Evolutionary conservation across 768 basidiomycete genomes (phyloP).

Genomic region (Tulasnella sp.): DNA sequence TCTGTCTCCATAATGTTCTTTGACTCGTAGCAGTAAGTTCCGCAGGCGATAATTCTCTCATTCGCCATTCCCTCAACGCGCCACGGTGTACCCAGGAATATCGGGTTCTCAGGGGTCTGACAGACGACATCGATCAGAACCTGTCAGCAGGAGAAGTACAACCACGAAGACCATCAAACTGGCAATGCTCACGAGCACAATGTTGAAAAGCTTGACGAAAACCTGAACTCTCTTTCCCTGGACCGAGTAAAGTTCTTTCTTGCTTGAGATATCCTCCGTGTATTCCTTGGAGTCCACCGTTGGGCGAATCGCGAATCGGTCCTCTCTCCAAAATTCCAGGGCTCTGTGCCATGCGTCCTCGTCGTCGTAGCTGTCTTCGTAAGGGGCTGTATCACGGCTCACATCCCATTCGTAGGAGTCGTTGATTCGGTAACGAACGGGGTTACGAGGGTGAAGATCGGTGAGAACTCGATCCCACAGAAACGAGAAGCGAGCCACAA

Average conservation of each 20-base stretch:
- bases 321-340: background rate
- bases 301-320: background rate
- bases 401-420: background rate
- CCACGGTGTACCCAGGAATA: slow-evolving; percentile 39
- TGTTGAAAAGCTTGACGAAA: slow-evolving; percentile 38
- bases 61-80: slow-evolving; percentile 42
- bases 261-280: background rate
- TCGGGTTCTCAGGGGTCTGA: slow-evolving; percentile 33
- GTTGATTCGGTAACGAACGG: background rate
- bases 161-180: background rate
- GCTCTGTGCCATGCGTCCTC: too few species aligned
- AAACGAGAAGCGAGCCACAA: background rate
- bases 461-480: slow-evolving; percentile 13
- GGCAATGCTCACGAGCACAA: slow-evolving; percentile 37
- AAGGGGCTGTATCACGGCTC: background rate
- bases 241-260: slow-evolving; percentile 24
- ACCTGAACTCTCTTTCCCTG: slow-evolving; percentile 34
- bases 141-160: background rate
- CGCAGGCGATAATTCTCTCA: background rate
- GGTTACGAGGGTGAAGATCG: slow-evolving; percentile 7
- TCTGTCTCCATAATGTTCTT: background rate
- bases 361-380: background rate
- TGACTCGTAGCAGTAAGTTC: slow-evolving; percentile 7
- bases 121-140: background rate
- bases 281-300: background rate